Evolutionary conservation across 441 rosid species (phyloP).

Genomic region (Theobroma grandiflorum): DNA sequence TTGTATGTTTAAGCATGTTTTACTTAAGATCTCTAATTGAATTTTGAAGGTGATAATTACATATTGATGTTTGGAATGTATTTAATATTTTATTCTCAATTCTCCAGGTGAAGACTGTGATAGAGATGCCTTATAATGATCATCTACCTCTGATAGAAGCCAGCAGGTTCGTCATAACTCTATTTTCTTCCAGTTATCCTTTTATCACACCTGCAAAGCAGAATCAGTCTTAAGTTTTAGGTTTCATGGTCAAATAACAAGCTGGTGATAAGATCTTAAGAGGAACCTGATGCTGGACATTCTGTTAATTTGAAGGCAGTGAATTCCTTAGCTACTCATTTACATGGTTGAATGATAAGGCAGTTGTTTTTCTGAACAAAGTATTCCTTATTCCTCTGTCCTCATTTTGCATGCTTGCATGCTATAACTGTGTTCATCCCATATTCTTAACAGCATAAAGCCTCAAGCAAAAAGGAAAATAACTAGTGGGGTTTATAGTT

Average conservation of each 20-base stretch:
- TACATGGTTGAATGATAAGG: not conserved
- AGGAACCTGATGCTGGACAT: not conserved
- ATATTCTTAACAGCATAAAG: too few relatives aligned
- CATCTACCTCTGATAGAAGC: constrained; percentile 94
- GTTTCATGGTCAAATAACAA: not conserved
- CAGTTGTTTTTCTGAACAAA: not conserved
- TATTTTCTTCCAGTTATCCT: not conserved
- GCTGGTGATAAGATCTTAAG: not conserved
- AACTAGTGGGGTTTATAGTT: not conserved
- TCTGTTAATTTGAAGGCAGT: not conserved
- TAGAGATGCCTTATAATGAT: constrained; percentile 96
- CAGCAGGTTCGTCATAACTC: constrained; percentile 67
- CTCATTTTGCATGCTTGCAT: not conserved
- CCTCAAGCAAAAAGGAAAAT: not conserved
- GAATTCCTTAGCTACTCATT: not conserved
- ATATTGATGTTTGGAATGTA: not conserved
- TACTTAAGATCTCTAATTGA: constrained; percentile 11
- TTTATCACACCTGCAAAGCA: not conserved
- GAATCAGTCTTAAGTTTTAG: not conserved
- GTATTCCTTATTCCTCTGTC: not conserved
- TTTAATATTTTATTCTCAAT: constrained; percentile 15
- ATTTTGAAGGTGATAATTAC: constrained; percentile 4
- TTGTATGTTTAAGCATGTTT: not conserved
- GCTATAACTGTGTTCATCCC: too few relatives aligned
- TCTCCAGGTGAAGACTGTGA: constrained; percentile 87